Conservation (phyloP, 495 filamentous ascomycete species). For the Monascus purpureus region DNA sequence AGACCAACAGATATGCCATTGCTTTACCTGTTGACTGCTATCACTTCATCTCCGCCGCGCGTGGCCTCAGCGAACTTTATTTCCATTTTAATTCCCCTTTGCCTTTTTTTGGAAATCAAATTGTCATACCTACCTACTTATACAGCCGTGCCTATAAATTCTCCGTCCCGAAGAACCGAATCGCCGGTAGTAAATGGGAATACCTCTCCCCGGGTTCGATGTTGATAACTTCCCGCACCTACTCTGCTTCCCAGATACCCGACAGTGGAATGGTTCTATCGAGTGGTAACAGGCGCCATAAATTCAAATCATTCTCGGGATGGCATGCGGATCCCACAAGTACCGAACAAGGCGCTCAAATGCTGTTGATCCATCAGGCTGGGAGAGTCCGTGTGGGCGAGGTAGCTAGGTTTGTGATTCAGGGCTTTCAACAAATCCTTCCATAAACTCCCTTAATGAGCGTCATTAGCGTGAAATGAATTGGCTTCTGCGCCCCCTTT, state of each 20-base stretch:
- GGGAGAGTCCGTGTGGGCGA: slow-evolving; percentile 89
- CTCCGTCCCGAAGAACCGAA: neutral
- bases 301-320: slow-evolving; percentile 24
- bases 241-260: slow-evolving; percentile 30
- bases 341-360: slow-evolving; percentile 24
- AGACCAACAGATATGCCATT: too few species aligned
- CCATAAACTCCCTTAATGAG: too few species aligned
- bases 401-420: slow-evolving; percentile 47
- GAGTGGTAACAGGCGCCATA: slow-evolving; percentile 9
- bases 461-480: too few species aligned
- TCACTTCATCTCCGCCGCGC: too few species aligned
- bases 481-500: slow-evolving; percentile 3
- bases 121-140: too few species aligned
- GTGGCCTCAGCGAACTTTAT: too few species aligned
- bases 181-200: slow-evolving; percentile 9
- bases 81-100: too few species aligned
- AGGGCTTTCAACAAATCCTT: neutral
- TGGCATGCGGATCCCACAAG: slow-evolving; percentile 19
- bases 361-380: slow-evolving; percentile 81
- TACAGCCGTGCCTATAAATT: too few species aligned
- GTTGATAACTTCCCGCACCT: slow-evolving; percentile 36
- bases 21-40: too few species aligned
- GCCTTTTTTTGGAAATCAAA: too few species aligned
- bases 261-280: slow-evolving; percentile 14
- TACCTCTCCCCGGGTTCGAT: slow-evolving; percentile 15